Base-by-base conservation (phyloP, 2,329 filamentous ascomycete genomes). In the Aureobasidium sp. region DNA sequence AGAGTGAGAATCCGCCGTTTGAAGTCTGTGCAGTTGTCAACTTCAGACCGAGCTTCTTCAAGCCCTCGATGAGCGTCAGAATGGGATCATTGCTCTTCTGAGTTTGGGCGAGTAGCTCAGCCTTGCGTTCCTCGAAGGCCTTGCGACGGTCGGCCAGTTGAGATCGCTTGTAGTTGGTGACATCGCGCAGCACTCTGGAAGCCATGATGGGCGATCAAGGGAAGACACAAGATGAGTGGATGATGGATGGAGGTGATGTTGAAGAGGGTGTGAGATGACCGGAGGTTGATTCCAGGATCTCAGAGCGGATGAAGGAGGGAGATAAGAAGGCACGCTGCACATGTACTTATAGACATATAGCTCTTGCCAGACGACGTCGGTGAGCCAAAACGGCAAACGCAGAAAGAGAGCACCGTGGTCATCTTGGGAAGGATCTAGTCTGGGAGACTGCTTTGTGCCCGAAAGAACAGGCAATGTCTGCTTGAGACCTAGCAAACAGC, bases 151-250 rank as follows among this genome's bases (percentile, higher is more conserved):
- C 44, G 11, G 45, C 44, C 15, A 64, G 57, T 22, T 63, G 62
- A 17, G 57, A 58, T 2, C 59, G 61, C 35, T 64, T 64, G 56
- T 63, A 61, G 17, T 61, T 64, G 57, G 63, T 64, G 47, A 64
- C 63, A 50, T 64, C 61, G 31, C 56, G 60, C n/a, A 64, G 58
- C 7, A 64, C 63, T 40, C 56, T 58, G 31, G 63, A 63, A 33
- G 63, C 63, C 63, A 64, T 64, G 27, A 29, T 61, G 58, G 40
- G 29, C 39, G 19, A 60, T 49, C 8, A 24, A 35, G 15, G 24
- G 15, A 35, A 19, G 15, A 6, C 35, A 31, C 29, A 42, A 29
- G 14, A n/a, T 24, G 6, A 22, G n/a, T 19, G 7, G 24, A 2
- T 8, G 24, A 40, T 54, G 35, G 37, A 19, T 29, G 9, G 9